Evolutionary conservation across 305 asterid species (phyloP).

Genomic region (Fraxinus velutina): DNA sequence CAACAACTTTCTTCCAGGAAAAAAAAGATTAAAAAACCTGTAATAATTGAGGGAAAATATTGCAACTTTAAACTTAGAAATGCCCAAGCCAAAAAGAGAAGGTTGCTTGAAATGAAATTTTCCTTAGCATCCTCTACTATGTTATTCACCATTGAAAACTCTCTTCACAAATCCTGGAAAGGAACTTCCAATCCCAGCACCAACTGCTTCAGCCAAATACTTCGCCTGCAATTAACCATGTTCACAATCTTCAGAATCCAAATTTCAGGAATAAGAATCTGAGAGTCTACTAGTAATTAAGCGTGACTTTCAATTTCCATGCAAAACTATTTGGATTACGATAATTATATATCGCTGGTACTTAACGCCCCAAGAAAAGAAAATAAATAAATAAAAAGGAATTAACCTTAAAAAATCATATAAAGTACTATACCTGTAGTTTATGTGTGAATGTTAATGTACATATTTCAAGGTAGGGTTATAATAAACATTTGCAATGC

Average conservation of each 20-base stretch:
- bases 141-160: slow-evolving; percentile 42
- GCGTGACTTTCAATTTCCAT: neutral
- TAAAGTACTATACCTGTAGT: neutral
- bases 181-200: slow-evolving; percentile 84
- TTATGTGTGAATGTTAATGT: neutral
- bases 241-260: neutral
- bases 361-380: neutral
- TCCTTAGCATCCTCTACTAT: neutral
- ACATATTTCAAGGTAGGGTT: neutral
- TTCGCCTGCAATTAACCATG: slow-evolving; percentile 50
- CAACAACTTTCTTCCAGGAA: neutral
- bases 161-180: slow-evolving; percentile 55
- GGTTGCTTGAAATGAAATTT: slow-evolving; percentile 10
- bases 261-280: neutral
- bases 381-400: neutral
- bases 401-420: neutral
- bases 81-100: neutral
- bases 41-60: neutral
- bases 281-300: neutral
- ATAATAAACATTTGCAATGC: neutral
- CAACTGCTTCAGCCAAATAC: slow-evolving; percentile 76
- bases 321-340: neutral
- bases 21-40: neutral
- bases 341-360: neutral
- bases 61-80: slow-evolving; percentile 1